Evolutionary conservation across 768 basidiomycete genomes (phyloP), one percentile per base, ranked within the genome.

Genomic region (Royoungia palumana): DNA sequence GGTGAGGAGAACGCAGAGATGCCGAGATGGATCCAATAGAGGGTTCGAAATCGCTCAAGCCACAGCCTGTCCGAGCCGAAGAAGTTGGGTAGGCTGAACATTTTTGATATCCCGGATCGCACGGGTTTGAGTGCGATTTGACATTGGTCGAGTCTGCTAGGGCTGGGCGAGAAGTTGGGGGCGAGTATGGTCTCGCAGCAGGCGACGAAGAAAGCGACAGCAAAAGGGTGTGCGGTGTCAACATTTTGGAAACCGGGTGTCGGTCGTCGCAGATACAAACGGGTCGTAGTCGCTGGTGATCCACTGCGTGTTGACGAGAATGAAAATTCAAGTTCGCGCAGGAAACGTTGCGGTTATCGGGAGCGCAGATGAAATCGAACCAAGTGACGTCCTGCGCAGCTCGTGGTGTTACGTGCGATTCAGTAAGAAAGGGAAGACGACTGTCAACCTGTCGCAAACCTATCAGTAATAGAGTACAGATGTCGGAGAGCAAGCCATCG

Each of bases 321-420:
- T 22, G 42, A 16, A 47, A 42, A 53, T 41, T 28, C 16, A 42
- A 35, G 39, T 52, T 32, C 30, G 46, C 22, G 36, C 42, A 21
- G 35, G 32, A 49, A 59, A 54, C 39, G 61, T 55, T 54, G 64
- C 42, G 59, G 54, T 65, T 52, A 61, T 56, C 55, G 50, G 34
- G 52, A 46, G 25, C 48, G 44, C 39, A 34, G 51, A 55, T 58
- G 54, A 44, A 44, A 57, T 50, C 39, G 52, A 59, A 61, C 63
- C 49, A 51, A 53, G 39, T 47, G 57, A 59, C 64, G 64, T 47
- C 64, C 64, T 50, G 64, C 64, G 62, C 57, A 56, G 57, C 47
- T 56, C 59, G 64, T 55, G 54, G 47, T 44, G 64, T 55, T 55
- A 46, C 46, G 57, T 48, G 48, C 44, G 25, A 22, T 36, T 37